Base-by-base conservation (phyloP, 164 flowering plant genomes). In the Houttuynia cordata region DNA sequence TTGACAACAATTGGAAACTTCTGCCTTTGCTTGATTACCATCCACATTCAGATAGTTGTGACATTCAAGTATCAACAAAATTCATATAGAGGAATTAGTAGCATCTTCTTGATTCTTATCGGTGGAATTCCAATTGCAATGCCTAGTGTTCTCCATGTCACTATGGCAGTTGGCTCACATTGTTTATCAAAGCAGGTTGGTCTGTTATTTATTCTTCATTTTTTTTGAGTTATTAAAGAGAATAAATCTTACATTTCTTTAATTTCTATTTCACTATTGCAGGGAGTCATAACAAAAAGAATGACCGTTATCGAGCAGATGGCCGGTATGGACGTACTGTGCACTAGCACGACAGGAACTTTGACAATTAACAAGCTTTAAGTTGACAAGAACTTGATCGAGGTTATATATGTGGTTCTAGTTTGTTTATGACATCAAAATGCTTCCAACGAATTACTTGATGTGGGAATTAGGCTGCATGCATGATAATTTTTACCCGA, bases 71-170 rank as follows among this genome's bases (percentile, higher is more conserved):
- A n/a, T n/a, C n/a, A n/a, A 73, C 50, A 79, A 73, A 37, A 19
- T 75, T 60, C 84, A 87, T 80, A 83, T 58, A 62, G 24, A 54
- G 91, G 86, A 40, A 79, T 87, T 18, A 87, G 84, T 63, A 83
- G 75, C 64, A 84, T 87, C 23, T 83, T 87, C 30, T 86, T 86
- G 53, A 68, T 84, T 20, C 82, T 84, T 22, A 84, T 86, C 73
- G 93, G 93, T 67, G 90, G 93, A 23, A 87, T 87, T 65, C 90
- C 87, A n/a, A 87, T 87, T 63, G 90, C 93, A 25, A 86, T 87
- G 94, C 91, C 91, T 9, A 86, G 89, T 30, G 87, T 85, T 67
- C 82, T 85, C 57, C 83, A 84, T 45, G 90, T 87, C 12, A 87
- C 91, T 8, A 83, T 87, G 90, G 95, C 88, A 9, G 81, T 87